Percentiles rank a stretch among this genome's conserved stretches.
These are phyloP conservation scores for Paspalum notatum DNA, from an alignment of 176 grass and related monocot genomes.

Conservation along the genomic window DNA sequence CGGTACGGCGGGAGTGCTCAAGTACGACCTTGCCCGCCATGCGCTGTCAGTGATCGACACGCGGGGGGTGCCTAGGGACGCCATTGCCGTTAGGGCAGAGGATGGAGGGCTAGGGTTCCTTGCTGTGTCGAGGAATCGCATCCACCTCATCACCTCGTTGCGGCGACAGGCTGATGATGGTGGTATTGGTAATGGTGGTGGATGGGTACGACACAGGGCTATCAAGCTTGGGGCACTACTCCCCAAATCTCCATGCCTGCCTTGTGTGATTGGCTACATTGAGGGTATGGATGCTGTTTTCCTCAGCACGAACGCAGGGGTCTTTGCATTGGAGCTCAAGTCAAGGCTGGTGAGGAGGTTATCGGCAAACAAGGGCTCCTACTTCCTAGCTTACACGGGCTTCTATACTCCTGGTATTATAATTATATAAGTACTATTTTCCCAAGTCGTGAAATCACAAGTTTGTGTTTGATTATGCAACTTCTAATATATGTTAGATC, in stretches of 20 bases:
- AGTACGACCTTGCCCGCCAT: not conserved
- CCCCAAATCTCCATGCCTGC: not conserved
- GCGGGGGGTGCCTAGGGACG: not conserved
- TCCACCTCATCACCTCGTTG: not conserved
- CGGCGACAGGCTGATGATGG: not conserved
- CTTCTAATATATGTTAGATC: not conserved
- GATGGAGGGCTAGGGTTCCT: not conserved
- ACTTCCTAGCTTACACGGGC: not conserved
- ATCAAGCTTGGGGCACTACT: not conserved
- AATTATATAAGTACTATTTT: too few relatives aligned
- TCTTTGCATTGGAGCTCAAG: not conserved
- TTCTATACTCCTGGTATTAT: not conserved
- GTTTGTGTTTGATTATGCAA: too few relatives aligned
- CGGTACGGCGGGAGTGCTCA: not conserved
- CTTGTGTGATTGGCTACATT: not conserved
- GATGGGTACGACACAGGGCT: not conserved
- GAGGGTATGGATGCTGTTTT: not conserved
- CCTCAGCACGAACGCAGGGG: not conserved
- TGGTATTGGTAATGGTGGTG: not conserved
- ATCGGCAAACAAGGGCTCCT: fast-evolving
- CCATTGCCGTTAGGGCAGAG: not conserved
- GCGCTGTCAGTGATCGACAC: not conserved
- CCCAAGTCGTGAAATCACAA: too few relatives aligned
- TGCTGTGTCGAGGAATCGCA: not conserved
- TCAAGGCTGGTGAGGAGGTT: not conserved